These are phyloP conservation scores for Cadophora sp. DNA, from an alignment of 2,329 filamentous ascomycete species.

Conservation along the genomic window DNA sequence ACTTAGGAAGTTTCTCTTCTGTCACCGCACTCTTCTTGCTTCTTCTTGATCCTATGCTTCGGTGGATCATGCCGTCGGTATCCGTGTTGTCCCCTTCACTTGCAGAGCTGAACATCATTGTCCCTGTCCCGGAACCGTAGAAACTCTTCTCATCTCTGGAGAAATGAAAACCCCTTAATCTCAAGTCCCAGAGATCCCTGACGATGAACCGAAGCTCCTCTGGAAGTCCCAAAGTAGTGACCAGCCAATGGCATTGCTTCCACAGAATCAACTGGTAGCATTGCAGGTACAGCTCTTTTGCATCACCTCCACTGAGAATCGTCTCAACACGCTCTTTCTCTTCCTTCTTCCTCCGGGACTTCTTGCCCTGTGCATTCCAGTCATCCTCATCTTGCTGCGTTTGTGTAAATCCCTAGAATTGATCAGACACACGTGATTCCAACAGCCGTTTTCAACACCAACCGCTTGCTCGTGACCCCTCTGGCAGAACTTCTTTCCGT, in stretches of 20 bases:
- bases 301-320: conserved; percentile 70
- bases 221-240: conserved; percentile 70
- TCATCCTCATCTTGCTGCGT: conserved; percentile 70
- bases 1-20: conserved; percentile 59
- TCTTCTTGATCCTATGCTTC: conserved; percentile 55
- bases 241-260: conserved; percentile 78
- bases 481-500: conserved; percentile 69
- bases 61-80: conserved; percentile 45
- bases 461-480: conserved; percentile 71
- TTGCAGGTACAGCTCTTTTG: conserved; percentile 81
- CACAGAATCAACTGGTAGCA: conserved; percentile 84
- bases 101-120: conserved; percentile 46
- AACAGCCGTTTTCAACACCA: conserved; percentile 32
- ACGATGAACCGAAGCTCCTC: conserved; percentile 79
- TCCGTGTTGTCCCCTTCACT: conserved; percentile 48
- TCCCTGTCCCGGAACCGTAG: conserved; percentile 44
- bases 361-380: conserved; percentile 65
- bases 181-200: conserved; percentile 82
- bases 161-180: conserved; percentile 48
- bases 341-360: conserved; percentile 63
- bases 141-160: conserved; percentile 46
- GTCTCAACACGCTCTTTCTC: conserved; percentile 63
- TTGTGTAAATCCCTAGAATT: conserved; percentile 46
- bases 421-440: conserved; percentile 32
- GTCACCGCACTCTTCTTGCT: conserved; percentile 32